Evolutionary conservation across 2,329 filamentous ascomycete genomes (phyloP).

Genomic region (Diaporthe batatas): DNA sequence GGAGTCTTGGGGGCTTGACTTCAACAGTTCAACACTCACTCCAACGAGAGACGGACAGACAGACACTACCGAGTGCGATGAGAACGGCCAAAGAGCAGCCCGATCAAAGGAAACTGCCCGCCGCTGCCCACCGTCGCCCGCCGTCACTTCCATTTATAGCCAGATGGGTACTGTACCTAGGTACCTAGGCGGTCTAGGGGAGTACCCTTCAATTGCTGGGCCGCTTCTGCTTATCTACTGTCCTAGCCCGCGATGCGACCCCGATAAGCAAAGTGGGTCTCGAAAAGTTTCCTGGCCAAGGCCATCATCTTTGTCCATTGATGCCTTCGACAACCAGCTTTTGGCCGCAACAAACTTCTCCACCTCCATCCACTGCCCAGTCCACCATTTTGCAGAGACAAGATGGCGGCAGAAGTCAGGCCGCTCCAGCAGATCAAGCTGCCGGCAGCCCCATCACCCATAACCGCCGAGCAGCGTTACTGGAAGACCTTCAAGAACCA

Average conservation of each 20-base stretch:
- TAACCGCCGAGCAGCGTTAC: conserved; percentile 94
- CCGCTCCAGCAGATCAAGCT: conserved; percentile 86
- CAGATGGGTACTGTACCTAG: too few species aligned
- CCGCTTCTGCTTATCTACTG: not conserved
- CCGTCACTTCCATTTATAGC: too few species aligned
- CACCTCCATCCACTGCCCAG: conserved; percentile 23
- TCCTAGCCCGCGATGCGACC: not conserved
- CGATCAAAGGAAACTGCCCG: too few species aligned
- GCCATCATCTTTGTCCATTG: not conserved
- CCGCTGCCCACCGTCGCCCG: too few species aligned
- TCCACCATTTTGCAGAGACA: conserved; percentile 43
- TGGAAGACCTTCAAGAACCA: conserved; percentile 97
- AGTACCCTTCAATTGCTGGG: not conserved
- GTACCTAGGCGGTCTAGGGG: not conserved
- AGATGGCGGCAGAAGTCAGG: conserved; percentile 90
- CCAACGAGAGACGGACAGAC: not conserved
- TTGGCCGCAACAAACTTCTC: not conserved
- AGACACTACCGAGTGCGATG: not conserved
- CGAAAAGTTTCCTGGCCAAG: conserved; percentile 40
- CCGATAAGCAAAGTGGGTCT: conserved; percentile 35
- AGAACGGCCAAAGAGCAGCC: too few species aligned
- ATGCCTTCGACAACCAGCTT: not conserved
- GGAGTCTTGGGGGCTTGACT: not conserved
- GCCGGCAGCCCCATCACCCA: conserved; percentile 82
- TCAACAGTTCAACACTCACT: not conserved